These are phyloP conservation scores for Gilbertella persicaria DNA, from an alignment of 371 early-diverging fungal genomes.

Conservation along the genomic window DNA sequence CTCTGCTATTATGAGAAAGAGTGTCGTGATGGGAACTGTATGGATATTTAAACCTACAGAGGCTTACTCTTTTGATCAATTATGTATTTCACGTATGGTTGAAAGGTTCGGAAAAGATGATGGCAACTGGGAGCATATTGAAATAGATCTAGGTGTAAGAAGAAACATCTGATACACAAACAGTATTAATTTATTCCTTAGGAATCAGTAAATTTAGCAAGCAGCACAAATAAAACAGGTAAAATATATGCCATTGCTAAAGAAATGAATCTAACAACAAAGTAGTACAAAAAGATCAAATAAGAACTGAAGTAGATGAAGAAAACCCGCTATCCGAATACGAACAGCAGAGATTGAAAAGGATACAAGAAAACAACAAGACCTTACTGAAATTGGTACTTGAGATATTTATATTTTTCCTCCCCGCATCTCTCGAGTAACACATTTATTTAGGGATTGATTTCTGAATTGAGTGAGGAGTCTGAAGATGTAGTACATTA, in stretches of 20 bases:
- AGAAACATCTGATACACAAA: neutral
- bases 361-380: conserved; percentile 70
- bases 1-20: conserved; percentile 80
- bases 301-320: neutral
- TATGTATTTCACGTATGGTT: conserved; percentile 82
- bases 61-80: conserved; percentile 54
- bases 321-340: conserved; percentile 50
- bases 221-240: neutral
- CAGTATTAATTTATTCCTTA: too few relatives aligned
- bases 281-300: neutral
- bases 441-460: conserved; percentile 58
- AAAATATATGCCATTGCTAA: neutral
- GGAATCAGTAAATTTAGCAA: too few relatives aligned
- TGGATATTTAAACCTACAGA: conserved; percentile 79
- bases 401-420: neutral
- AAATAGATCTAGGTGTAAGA: conserved; percentile 39
- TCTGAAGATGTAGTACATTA: conserved; percentile 75
- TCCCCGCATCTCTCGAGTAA: neutral
- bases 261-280: neutral
- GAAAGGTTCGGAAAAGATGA: conserved; percentile 85
- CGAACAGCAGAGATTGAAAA: conserved; percentile 59
- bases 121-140: conserved; percentile 77
- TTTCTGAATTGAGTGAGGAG: conserved; percentile 79
- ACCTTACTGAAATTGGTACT: conserved; percentile 63
- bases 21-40: conserved; percentile 90